Conservation (phyloP, 108 stramenopile species). For the Skeletonema potamos region DNA sequence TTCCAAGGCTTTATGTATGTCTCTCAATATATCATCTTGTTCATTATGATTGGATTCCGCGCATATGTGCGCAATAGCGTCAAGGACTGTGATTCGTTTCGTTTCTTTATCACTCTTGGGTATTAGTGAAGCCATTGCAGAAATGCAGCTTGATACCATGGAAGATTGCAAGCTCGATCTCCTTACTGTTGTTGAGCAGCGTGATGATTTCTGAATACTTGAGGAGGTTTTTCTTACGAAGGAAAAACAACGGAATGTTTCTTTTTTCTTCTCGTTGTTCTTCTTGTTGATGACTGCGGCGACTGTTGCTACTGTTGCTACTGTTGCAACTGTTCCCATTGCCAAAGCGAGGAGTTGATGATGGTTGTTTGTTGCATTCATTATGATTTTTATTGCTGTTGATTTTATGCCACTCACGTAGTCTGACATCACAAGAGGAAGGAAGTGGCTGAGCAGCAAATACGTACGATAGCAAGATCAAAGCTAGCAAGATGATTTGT, state of each 20-base stretch:
- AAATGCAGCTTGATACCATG: not conserved
- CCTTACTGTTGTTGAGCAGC: not conserved
- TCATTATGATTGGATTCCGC: not conserved
- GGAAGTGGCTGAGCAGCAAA: no score
- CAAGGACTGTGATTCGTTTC: not conserved
- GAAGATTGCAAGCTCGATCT: not conserved
- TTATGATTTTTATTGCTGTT: no score
- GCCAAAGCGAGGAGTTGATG: not conserved
- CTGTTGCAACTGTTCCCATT: not conserved
- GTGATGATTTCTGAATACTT: not conserved
- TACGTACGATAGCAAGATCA: no score
- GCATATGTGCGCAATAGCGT: not conserved
- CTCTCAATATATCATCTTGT: not conserved
- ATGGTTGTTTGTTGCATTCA: not conserved
- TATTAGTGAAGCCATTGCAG: not conserved
- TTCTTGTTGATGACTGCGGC: not conserved
- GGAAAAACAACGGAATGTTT: not conserved
- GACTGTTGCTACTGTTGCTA: not conserved
- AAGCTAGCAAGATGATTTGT: no score
- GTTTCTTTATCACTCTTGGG: not conserved
- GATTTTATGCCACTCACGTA: no score
- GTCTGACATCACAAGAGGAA: no score
- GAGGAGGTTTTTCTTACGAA: not conserved
- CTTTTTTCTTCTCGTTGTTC: not conserved
- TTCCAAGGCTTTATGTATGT: not conserved